A percentile compares a stretch with the other conserved stretches of the same genome.
These are phyloP conservation scores for Monosporozyma aerobia DNA, from an alignment of 805 yeast genomes.

Conservation along the genomic window DNA sequence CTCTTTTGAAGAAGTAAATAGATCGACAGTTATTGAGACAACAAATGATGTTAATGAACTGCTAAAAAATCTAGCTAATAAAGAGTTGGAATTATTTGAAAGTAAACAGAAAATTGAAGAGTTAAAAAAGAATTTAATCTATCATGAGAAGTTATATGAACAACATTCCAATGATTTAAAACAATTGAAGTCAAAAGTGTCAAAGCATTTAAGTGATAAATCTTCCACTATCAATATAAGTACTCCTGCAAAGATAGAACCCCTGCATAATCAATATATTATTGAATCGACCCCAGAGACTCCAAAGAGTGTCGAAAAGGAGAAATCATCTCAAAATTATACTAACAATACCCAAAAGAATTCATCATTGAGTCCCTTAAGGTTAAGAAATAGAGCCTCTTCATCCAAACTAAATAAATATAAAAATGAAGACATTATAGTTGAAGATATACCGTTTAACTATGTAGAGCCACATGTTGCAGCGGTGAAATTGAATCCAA, in stretches of 20 bases:
- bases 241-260: background rate
- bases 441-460: background rate
- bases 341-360: background rate
- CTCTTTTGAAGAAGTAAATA: background rate
- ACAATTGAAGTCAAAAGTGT: slow-evolving; percentile 29
- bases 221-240: background rate
- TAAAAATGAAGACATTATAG: background rate
- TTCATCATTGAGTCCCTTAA: background rate
- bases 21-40: background rate
- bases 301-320: background rate
- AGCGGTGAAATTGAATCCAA: background rate
- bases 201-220: slow-evolving; percentile 11
- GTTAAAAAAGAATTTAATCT: slow-evolving; percentile 37
- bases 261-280: background rate
- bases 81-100: slow-evolving; percentile 61
- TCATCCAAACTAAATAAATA: background rate
- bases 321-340: background rate
- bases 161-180: slow-evolving; percentile 29
- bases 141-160: slow-evolving; percentile 44
- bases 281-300: background rate
- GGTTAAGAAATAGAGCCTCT: background rate
- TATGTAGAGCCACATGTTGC: background rate
- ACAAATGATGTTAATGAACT: slow-evolving; percentile 41
- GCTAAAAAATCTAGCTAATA: slow-evolving; percentile 52
- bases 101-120: slow-evolving; percentile 46